A percentile compares a stretch with the other conserved stretches of the same genome.
These are phyloP conservation scores for Kazachstania kunashirensis DNA, from an alignment of 805 yeast genomes.

Conservation along the genomic window DNA sequence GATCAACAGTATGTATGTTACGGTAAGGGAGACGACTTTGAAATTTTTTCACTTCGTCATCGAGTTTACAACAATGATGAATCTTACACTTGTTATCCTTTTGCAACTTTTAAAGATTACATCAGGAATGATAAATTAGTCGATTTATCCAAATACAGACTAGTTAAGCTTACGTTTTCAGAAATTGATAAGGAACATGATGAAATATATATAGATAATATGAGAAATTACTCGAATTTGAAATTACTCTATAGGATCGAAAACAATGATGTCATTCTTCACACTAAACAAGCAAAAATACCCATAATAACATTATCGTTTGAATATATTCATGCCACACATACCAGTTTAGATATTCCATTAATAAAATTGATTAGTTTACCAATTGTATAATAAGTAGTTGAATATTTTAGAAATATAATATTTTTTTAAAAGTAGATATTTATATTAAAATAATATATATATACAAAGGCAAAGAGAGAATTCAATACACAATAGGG, in stretches of 20 bases:
- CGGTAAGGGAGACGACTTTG: slow-evolving; percentile 18
- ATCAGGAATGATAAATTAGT: not conserved
- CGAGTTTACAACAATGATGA: not conserved
- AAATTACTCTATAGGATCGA: no score
- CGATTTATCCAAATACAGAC: not conserved
- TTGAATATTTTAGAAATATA: no score
- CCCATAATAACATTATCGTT: not conserved
- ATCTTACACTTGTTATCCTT: slow-evolving; percentile 4
- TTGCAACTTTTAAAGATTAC: slow-evolving; percentile 4
- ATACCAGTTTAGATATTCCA: no score
- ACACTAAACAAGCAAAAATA: not conserved
- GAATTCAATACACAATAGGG: no score
- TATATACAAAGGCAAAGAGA: no score
- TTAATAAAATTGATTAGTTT: no score
- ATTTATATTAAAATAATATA: no score
- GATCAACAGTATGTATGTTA: slow-evolving; percentile 18
- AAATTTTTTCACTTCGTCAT: slow-evolving; percentile 12
- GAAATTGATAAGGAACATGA: not conserved
- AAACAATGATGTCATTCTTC: no score
- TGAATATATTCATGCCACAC: no score
- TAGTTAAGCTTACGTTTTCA: slow-evolving; percentile 1
- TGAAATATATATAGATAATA: not conserved
- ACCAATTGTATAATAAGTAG: no score
- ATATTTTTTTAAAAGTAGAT: no score
- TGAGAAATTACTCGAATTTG: not conserved